phyloP scores from a whole-genome alignment of 768 basidiomycete genomes.

The Lactifluus piperatus region DNA sequence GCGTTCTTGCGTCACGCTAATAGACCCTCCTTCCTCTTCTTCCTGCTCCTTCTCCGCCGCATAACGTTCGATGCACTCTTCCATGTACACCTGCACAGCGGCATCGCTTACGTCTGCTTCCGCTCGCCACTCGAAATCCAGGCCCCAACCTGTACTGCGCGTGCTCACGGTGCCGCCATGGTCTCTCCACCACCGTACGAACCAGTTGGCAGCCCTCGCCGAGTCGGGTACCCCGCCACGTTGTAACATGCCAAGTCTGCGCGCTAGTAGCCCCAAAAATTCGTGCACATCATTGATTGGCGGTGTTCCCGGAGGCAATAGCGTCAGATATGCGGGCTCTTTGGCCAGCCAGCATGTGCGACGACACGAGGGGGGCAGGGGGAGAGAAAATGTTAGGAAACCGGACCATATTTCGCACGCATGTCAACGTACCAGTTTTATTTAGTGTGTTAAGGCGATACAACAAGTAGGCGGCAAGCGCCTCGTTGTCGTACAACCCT shows the following conservation, averaged over 20 bases:
- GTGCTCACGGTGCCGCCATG: slow-evolving; percentile 41
- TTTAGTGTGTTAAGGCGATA: slow-evolving; percentile 77
- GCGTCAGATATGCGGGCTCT: slow-evolving; percentile 63
- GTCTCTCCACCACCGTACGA: slow-evolving; percentile 84
- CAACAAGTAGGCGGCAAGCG: slow-evolving; percentile 77
- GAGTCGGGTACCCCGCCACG: slow-evolving; percentile 68
- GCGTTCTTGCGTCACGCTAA: slow-evolving; percentile 67
- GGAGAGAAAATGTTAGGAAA: neutral
- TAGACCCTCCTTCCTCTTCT: slow-evolving; percentile 43
- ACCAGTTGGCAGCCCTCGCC: slow-evolving; percentile 65
- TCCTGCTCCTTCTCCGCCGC: slow-evolving; percentile 37
- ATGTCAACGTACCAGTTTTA: slow-evolving; percentile 47
- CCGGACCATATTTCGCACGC: neutral
- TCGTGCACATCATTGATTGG: slow-evolving; percentile 54
- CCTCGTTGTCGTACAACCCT: slow-evolving; percentile 78
- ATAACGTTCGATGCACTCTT: slow-evolving; percentile 53
- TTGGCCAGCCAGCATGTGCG: neutral
- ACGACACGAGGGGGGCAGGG: neutral
- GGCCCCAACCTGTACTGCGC: slow-evolving; percentile 66
- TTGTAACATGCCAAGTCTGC: slow-evolving; percentile 72
- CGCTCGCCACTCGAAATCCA: slow-evolving; percentile 66
- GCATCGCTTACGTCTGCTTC: slow-evolving; percentile 21
- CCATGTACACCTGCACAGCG: slow-evolving; percentile 59
- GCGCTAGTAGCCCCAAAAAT: slow-evolving; percentile 63
- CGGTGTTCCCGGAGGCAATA: slow-evolving; percentile 44